Base-by-base conservation (phyloP, 208 protist species). In the Trypanosoma brucei region DNA sequence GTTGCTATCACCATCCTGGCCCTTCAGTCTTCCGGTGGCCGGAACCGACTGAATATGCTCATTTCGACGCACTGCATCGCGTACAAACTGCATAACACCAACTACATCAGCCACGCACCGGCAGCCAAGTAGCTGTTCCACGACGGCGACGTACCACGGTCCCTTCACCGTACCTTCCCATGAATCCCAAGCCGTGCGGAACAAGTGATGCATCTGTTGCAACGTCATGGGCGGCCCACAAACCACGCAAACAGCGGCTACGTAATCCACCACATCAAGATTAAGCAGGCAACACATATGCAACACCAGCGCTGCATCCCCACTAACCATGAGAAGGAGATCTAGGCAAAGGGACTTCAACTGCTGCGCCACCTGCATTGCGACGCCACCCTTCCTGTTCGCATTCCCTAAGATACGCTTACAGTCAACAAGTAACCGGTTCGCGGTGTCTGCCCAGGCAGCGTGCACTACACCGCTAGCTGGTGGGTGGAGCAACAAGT, bases 291-390 rank as follows among this genome's bases (percentile, higher is more conserved):
- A 31, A 55, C 88, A 95, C 22, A 70, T 75, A 40, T 83, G 38
- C 35, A 70, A 58, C 50, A 95, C 60, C 54, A 72, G 44, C 46
- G 39, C 48, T 3, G 75, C 79, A 52, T 95, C 88, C 3, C 86
- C 79, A 61, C 75, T 91, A 37, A 84, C 76, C 67, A 91, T 76
- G 5, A 91, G 51, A 31, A 95, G 71, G 9, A 92, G 39, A 63
- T 89, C 76, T 22, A 87, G 36, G 55, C 71, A 83, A 31, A 83
- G 68, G 3, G 67, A 67, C 42, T 79, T 83, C n/a, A 92, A 55
- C 40, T 84, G 70, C 42, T 76, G 65, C 2, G 81, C 76, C 31
- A 36, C 52, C 46, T 63, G 52, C 36, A 44, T 35, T 49, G 61
- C 59, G 30, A 45, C 45, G 36, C 37, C 34, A 13, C 22, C 9